A percentile compares a stretch with the other conserved stretches of the same genome.
Conservation (phyloP, 116 monocot genomes). For the Iris pallida region DNA sequence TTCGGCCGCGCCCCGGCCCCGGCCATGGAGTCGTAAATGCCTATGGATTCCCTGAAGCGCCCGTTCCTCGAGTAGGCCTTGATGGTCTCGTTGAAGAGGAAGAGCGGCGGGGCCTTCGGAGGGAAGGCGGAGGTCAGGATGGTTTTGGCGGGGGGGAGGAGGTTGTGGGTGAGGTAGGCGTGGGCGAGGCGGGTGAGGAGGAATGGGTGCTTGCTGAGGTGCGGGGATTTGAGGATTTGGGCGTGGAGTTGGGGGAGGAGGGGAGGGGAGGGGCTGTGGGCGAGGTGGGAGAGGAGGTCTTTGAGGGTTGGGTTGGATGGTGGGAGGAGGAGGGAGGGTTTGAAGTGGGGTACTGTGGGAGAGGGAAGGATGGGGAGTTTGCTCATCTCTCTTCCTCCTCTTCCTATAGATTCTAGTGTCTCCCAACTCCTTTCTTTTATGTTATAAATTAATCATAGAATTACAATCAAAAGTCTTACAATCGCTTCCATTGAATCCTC, state of each 20-base stretch:
- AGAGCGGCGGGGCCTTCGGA: constrained; percentile 19
- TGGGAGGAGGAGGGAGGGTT: background rate
- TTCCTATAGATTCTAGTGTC: too few species aligned
- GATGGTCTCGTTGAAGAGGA: constrained; percentile 51
- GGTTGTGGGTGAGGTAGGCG: constrained; percentile 23
- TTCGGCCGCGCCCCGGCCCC: constrained; percentile 17
- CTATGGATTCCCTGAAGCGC: constrained; percentile 29
- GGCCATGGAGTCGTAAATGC: constrained; percentile 23
- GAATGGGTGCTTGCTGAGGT: constrained; percentile 19
- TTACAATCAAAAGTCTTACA: too few species aligned
- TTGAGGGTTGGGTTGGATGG: background rate
- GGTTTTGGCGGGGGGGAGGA: constrained; percentile 7
- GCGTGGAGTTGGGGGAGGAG: constrained; percentile 30
- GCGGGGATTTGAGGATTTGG: constrained; percentile 19
- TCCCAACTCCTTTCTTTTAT: too few species aligned
- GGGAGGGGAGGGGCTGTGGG: constrained; percentile 1
- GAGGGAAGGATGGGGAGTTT: too few species aligned
- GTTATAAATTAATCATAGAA: too few species aligned
- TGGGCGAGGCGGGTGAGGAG: constrained; percentile 45
- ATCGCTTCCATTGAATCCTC: too few species aligned
- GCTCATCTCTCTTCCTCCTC: too few species aligned
- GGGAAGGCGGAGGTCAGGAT: constrained; percentile 25
- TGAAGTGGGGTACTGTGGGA: background rate
- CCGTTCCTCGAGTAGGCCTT: constrained; percentile 22
- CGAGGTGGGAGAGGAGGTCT: constrained; percentile 19